A percentile compares a stretch with the other conserved stretches of the same genome.
These are phyloP conservation scores for Candida andamanensis DNA, from an alignment of 805 yeast species.

Conservation along the genomic window DNA sequence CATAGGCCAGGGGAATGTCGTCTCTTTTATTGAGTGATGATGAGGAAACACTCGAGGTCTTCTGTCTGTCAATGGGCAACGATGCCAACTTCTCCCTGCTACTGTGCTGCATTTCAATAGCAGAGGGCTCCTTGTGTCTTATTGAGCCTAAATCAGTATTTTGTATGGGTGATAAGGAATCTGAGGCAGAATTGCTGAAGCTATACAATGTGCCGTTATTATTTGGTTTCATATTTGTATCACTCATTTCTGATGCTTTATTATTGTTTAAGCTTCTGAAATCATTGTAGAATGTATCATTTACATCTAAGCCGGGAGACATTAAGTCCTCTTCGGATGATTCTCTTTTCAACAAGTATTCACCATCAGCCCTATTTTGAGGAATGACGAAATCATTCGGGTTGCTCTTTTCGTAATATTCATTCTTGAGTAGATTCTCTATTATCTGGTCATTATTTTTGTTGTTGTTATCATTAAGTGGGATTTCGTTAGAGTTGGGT, in stretches of 20 bases:
- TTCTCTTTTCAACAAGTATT: slow-evolving; percentile 4
- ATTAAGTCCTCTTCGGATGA: slow-evolving; percentile 7
- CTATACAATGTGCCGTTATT: too few species aligned
- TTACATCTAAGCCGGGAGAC: slow-evolving; percentile 5
- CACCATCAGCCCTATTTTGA: too few species aligned
- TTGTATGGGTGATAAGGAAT: too few species aligned
- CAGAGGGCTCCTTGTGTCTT: background rate
- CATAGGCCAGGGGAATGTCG: too few species aligned
- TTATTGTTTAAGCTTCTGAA: slow-evolving; percentile 1
- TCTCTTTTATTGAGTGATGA: background rate
- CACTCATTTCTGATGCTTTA: background rate
- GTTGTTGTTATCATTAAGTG: too few species aligned
- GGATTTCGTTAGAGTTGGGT: too few species aligned
- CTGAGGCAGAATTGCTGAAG: too few species aligned
- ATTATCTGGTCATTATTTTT: too few species aligned
- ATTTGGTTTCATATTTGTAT: background rate
- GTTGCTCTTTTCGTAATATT: too few species aligned
- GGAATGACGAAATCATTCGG: too few species aligned
- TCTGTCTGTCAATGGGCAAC: background rate
- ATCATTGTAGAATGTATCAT: slow-evolving; percentile 1
- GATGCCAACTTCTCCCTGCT: background rate
- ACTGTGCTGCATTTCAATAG: background rate
- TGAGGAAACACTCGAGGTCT: too few species aligned
- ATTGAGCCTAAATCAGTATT: background rate
- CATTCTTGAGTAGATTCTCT: too few species aligned